phyloP scores from a whole-genome alignment of 2,329 filamentous ascomycete genomes.

The Mycosphaerella sp. region DNA sequence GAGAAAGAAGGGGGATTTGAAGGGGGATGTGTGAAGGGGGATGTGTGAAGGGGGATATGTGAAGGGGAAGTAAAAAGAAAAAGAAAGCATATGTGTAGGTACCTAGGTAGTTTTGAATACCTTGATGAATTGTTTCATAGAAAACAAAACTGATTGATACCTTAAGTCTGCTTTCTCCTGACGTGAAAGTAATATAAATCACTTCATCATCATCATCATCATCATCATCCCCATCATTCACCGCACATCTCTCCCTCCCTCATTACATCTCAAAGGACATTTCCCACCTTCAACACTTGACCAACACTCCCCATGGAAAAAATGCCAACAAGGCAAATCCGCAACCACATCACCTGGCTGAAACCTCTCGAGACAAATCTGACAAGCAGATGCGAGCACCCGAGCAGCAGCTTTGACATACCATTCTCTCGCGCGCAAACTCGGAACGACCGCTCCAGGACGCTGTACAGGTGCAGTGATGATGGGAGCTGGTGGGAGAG shows the following conservation, averaged over 20 bases:
- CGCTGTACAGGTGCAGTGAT: background rate
- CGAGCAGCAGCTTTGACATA: background rate
- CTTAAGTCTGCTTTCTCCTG: too few relatives aligned
- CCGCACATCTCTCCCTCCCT: background rate
- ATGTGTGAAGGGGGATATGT: too few relatives aligned
- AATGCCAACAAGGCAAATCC: slow-evolving; percentile 11
- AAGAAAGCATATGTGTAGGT: too few relatives aligned
- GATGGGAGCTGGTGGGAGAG: background rate
- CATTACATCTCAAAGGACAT: slow-evolving; percentile 4
- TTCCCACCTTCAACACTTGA: background rate
- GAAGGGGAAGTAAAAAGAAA: too few relatives aligned
- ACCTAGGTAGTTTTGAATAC: too few relatives aligned
- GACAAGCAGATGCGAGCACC: background rate
- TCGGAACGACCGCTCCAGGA: background rate
- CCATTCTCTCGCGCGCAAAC: background rate
- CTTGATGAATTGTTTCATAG: too few relatives aligned
- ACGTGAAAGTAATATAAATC: too few relatives aligned
- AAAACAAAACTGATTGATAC: too few relatives aligned
- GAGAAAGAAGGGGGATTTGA: too few relatives aligned
- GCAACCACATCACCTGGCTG: slow-evolving; percentile 9
- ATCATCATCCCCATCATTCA: background rate
- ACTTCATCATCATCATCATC: too few relatives aligned
- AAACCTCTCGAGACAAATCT: slow-evolving; percentile 8
- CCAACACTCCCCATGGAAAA: slow-evolving; percentile 7
- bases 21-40: too few relatives aligned